Conservation (phyloP, 805 yeast species). For the Teunomyces cretensis region DNA sequence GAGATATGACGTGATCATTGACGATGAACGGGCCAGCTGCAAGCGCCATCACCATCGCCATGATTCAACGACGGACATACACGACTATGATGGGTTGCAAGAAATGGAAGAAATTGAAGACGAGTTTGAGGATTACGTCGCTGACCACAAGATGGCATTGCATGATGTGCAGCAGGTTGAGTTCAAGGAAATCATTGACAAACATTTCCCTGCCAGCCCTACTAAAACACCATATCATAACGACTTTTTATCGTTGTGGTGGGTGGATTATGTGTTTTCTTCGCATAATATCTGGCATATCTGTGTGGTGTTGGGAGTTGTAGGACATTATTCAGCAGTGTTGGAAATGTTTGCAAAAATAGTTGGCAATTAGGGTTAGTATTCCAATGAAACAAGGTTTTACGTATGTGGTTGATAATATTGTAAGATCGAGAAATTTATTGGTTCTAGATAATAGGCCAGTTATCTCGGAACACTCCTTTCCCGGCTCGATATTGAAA, state of each 20-base stretch:
- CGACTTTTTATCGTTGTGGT: conserved; percentile 64
- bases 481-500: too few relatives aligned
- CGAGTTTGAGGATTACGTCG: conserved; percentile 18
- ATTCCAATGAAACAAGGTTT: neutral
- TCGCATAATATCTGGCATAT: conserved; percentile 96
- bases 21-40: conserved; percentile 32
- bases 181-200: conserved; percentile 30
- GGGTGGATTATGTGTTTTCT: conserved; percentile 73
- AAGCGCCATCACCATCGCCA: neutral
- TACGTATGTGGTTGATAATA: too few relatives aligned
- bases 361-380: neutral
- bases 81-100: conserved; percentile 5
- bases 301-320: conserved; percentile 84
- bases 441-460: too few relatives aligned
- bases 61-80: neutral
- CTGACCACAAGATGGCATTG: conserved; percentile 7
- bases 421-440: neutral
- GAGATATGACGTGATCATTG: conserved; percentile 65
- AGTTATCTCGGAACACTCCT: too few relatives aligned
- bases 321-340: conserved; percentile 82
- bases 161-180: conserved; percentile 17
- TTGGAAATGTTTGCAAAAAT: conserved; percentile 63
- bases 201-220: conserved; percentile 38
- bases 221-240: conserved; percentile 32
- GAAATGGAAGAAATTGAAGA: conserved; percentile 33